phyloP scores from a whole-genome alignment of 441 rosid genomes.

The Populus hybrid region DNA sequence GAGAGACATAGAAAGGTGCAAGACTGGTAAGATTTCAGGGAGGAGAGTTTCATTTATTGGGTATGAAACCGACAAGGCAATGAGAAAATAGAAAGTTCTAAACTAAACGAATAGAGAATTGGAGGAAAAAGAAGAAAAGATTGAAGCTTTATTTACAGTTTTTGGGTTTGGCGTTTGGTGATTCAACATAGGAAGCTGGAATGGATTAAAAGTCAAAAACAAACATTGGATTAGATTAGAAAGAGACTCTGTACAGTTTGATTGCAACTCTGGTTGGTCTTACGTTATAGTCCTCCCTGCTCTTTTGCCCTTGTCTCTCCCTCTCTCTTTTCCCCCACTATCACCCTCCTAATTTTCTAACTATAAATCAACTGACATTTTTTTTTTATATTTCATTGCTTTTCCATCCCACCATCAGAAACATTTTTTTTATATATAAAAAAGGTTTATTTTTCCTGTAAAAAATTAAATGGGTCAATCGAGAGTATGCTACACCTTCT shows the following conservation, averaged over 20 bases:
- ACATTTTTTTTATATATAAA: too few species aligned
- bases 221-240: constrained; percentile 2
- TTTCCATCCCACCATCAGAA: too few species aligned
- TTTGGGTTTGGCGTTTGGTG: constrained; percentile 30
- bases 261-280: constrained; percentile 36
- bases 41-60: constrained; percentile 14
- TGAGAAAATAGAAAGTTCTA: constrained; percentile 12
- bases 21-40: constrained; percentile 41
- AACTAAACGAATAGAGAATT: background rate
- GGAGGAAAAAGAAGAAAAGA: background rate
- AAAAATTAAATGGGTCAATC: too few species aligned
- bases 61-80: constrained; percentile 12
- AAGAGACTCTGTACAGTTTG: constrained; percentile 26
- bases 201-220: constrained; percentile 35
- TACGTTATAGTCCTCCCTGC: constrained; percentile 33
- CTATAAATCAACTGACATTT: too few species aligned
- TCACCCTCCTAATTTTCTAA: background rate
- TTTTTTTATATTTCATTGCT: too few species aligned
- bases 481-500: too few species aligned
- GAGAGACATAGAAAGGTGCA: constrained; percentile 13
- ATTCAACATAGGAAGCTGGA: constrained; percentile 49
- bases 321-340: background rate
- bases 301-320: background rate
- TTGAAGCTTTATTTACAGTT: constrained; percentile 2
- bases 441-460: too few species aligned